Base-by-base conservation (phyloP, 768 basidiomycete species). In the Russula brevipes region DNA sequence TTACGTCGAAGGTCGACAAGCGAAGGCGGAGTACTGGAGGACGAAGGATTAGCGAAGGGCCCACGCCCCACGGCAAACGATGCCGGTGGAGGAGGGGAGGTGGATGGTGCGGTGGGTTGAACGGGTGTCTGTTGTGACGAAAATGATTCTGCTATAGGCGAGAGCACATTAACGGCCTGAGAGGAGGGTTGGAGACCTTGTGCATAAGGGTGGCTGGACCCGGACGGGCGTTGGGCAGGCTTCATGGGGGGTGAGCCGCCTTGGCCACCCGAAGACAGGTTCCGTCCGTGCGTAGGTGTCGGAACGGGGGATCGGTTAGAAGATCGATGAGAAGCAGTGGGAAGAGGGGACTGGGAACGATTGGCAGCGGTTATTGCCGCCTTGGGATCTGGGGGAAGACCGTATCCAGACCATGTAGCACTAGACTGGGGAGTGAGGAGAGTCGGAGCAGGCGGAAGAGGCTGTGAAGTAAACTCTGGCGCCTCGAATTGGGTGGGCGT, bases 1-100 rank as follows among this genome's bases (percentile, higher is more conserved):
- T 91, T 93, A 60, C 87, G 81, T 52, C 89, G 81, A 58, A 95
- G 77, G 65, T 95, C 91, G 53, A 94, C 90, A 17, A 91, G 75
- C 0, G 87, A 85, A 30, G 82, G 77, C 5, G 78, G 73, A 45
- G 75, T 71, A 44, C 70, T 73, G 54, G 81, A 77, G 6, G 80
- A 76, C 0, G 82, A 78, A 2, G 76, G 76, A 55, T 64, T 73
- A 2, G 78, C 77, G 69, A 85, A 87, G 0, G 86, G 82, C 39
- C 85, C 86, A 24, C 82, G 80, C 0, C 85, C 85, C 46, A 84
- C 83, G 4, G 79, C 73, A 69, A 84, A 87, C 0, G 81, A 72
- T 2, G 50, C 54, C 42, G 61, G 57, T 19, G 58, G 60, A 11
- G 65, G 52, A 5, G 67, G 57, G 69, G 68, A 31, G 73, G 79